These are phyloP conservation scores for Colletotrichum sp. DNA, from an alignment of 2,329 filamentous ascomycete species.

Conservation along the genomic window DNA sequence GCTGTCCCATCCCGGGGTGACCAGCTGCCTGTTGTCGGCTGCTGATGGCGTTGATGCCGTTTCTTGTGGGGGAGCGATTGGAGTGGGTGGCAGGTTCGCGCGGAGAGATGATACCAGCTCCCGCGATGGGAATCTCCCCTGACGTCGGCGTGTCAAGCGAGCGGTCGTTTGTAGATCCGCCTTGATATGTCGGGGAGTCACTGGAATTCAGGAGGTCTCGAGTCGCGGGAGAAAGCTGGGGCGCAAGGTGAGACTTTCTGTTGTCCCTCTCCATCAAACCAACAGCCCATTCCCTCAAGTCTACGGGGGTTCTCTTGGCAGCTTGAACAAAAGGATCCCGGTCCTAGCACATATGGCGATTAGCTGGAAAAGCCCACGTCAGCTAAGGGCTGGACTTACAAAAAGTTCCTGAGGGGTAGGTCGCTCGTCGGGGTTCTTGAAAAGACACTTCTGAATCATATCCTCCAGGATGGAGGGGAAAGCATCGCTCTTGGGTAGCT, in stretches of 20 bases:
- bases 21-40: constrained; percentile 37
- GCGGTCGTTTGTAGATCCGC: constrained; percentile 47
- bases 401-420: constrained; percentile 94
- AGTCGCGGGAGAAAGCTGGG: constrained; percentile 78
- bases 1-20: constrained; percentile 59
- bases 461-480: constrained; percentile 95
- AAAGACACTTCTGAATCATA: constrained; percentile 94
- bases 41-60: constrained; percentile 51
- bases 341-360: constrained; percentile 62
- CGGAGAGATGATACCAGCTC: constrained; percentile 59
- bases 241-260: constrained; percentile 90
- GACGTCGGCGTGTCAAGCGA: constrained; percentile 69
- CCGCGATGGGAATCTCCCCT: constrained; percentile 73
- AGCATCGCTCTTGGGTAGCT: constrained; percentile 93
- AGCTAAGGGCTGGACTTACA: constrained; percentile 57
- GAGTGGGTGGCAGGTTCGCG: constrained; percentile 51
- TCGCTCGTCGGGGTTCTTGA: constrained; percentile 85
- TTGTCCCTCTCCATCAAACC: constrained; percentile 94
- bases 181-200: constrained; percentile 59
- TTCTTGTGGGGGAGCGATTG: constrained; percentile 58
- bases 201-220: constrained; percentile 74
- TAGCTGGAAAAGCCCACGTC: neutral
- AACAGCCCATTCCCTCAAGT: constrained; percentile 91
- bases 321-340: constrained; percentile 94
- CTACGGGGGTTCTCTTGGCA: constrained; percentile 93